Evolutionary conservation across 1,139 yeast species (phyloP).

Genomic region (Protomyces lactucae-debilis): DNA sequence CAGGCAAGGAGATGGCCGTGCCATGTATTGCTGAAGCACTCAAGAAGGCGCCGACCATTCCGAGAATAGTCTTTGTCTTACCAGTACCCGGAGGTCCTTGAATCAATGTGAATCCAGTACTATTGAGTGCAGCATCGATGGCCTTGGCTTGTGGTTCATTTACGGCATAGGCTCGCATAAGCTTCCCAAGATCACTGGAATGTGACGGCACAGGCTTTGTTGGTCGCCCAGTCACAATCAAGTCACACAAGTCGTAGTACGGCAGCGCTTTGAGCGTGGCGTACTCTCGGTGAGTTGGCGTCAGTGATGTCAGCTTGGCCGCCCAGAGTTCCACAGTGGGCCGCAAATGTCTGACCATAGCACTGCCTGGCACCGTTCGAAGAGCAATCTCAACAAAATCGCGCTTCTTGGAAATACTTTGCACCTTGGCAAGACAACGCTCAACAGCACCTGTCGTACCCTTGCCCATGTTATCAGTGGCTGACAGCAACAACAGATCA

Average conservation of each 20-base stretch:
- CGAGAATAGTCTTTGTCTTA: slow-evolving; percentile 92
- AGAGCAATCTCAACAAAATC: slow-evolving; percentile 70
- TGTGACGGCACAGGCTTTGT: slow-evolving; percentile 24
- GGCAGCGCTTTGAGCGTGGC: slow-evolving; percentile 75
- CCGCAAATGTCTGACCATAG: slow-evolving; percentile 53
- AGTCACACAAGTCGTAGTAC: slow-evolving; percentile 66
- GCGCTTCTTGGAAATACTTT: slow-evolving; percentile 55
- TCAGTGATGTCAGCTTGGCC: slow-evolving; percentile 56
- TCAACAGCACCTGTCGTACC: slow-evolving; percentile 35
- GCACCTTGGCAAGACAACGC: slow-evolving; percentile 69
- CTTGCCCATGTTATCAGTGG: slow-evolving; percentile 31
- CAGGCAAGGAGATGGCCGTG: slow-evolving; percentile 42
- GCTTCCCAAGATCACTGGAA: slow-evolving; percentile 29
- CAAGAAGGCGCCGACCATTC: slow-evolving; percentile 76
- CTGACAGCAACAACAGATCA: slow-evolving; percentile 68
- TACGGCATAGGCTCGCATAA: slow-evolving; percentile 50
- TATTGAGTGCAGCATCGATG: slow-evolving; percentile 62
- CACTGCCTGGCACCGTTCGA: slow-evolving; percentile 52
- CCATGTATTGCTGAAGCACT: slow-evolving; percentile 41
- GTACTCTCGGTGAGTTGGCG: slow-evolving; percentile 89
- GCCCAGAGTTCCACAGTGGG: slow-evolving; percentile 63
- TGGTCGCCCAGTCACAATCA: slow-evolving; percentile 57
- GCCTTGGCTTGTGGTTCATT: slow-evolving; percentile 90
- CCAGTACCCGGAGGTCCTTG: slow-evolving; percentile 99
- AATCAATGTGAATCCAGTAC: slow-evolving; percentile 77